Base-by-base conservation (phyloP, 2,329 filamentous ascomycete species). In the Hypoxylon rubiginosum region DNA sequence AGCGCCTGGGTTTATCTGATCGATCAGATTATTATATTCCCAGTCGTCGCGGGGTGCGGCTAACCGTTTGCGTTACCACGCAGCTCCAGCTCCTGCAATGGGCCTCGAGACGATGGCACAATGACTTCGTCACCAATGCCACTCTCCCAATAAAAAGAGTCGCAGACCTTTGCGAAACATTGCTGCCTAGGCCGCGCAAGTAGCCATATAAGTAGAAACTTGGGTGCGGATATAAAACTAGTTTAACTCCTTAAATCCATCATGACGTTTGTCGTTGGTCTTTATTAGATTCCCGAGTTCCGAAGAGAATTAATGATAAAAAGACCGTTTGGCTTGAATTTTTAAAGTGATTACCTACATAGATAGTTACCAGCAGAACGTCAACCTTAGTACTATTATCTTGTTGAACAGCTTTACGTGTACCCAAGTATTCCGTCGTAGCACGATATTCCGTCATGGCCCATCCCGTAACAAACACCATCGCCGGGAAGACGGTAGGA, bases 401-500 rank as follows among this genome's bases (percentile, higher is more conserved):
- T 11, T 34, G 32, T 34, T 34, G 32, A 11, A 10, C 9, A 34
- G 9, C 9, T 11, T 11, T 34, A 10, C 34, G 11, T 36, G 11
- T 15, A 36, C 34, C 32, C 9, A 34, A 36, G 34, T 28, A 24
- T 49, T n/a, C 3, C 13, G 17, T 30, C 24, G 36, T 17, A 15
- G 24, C 19, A 17, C 10, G 19, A 36, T 54, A 26, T 45, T 53
- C 21, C 13, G 58, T 51, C 41, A 63, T 63, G 60, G 45, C 45
- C 13, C 46, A 13, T 39, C 7, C 46, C 41, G n/a, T 13, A 32
- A 32, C 58, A 15, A 55, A 17, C 2, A 56, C 13, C 24, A 10
- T 66, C 15, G 41, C 26, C 5, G 62, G 62, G 24, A 66, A 66
- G 52, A 39, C 32, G 15, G 43, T 68, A 8, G 66, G 66, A 7